These are phyloP conservation scores for Didymella pomorum DNA, from an alignment of 2,329 filamentous ascomycete genomes.

Conservation along the genomic window DNA sequence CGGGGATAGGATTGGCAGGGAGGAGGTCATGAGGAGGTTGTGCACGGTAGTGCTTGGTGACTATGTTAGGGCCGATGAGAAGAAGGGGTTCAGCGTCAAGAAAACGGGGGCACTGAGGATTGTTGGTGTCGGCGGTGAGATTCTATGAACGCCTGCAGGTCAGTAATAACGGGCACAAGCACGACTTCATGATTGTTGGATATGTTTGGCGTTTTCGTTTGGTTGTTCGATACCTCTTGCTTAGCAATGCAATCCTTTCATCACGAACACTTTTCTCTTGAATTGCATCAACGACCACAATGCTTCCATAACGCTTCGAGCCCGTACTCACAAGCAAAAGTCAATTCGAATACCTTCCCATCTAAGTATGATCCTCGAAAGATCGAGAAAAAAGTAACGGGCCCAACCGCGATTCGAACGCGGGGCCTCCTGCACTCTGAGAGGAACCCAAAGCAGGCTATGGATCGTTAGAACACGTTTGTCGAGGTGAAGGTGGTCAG, in stretches of 20 bases:
- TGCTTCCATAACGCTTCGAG: no score
- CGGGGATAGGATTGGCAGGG: conserved; percentile 34
- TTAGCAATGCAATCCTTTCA: no score
- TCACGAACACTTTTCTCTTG: no score
- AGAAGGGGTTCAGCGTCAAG: conserved; percentile 36
- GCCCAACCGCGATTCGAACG: conserved; percentile 13
- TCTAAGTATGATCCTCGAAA: no score
- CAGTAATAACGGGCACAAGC: no score
- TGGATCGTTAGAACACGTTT: not conserved
- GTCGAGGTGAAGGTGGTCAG: no score
- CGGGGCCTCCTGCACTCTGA: conserved; percentile 10
- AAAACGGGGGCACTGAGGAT: conserved; percentile 23
- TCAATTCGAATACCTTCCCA: no score
- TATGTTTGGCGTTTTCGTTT: conserved; percentile 6
- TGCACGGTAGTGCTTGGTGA: conserved; percentile 48
- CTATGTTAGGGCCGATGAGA: conserved; percentile 46
- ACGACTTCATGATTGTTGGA: conserved; percentile 4
- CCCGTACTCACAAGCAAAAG: no score
- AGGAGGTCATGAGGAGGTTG: conserved; percentile 42
- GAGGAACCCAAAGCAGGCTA: conserved; percentile 3
- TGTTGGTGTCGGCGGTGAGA: conserved; percentile 18
- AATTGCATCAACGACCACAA: no score
- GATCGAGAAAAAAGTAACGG: not conserved
- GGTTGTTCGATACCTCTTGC: conserved; percentile 9
- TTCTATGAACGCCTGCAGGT: not conserved